Percentiles rank a stretch among this genome's conserved stretches.
Evolutionary conservation across 352 stramenopile species (phyloP).

Genomic region (Peronospora belbahrii): DNA sequence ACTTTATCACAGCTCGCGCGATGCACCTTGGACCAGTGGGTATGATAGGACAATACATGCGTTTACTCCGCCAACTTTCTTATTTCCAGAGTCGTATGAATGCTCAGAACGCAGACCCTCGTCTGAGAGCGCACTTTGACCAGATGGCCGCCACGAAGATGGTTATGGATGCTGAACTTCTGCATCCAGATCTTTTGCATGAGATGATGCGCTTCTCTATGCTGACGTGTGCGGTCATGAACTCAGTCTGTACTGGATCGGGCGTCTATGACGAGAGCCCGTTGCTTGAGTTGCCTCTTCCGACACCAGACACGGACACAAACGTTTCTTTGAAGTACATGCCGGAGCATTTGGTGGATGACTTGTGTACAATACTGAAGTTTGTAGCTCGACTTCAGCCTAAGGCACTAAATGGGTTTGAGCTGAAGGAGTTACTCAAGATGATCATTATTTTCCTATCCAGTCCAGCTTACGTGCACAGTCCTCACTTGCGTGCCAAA

Average conservation of each 20-base stretch:
- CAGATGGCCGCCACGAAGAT: conserved; percentile 64
- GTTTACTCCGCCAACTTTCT: conserved; percentile 85
- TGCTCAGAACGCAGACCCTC: conserved; percentile 48
- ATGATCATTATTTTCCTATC: conserved; percentile 90
- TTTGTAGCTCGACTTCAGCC: conserved; percentile 86
- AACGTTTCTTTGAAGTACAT: conserved; percentile 64
- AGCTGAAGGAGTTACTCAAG: conserved; percentile 84
- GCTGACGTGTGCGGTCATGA: conserved; percentile 57
- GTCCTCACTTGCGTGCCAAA: conserved; percentile 91
- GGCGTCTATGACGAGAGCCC: conserved; percentile 9
- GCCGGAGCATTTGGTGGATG: conserved; percentile 94
- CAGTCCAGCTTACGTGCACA: conserved; percentile 76
- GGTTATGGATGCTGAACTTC: conserved; percentile 66
- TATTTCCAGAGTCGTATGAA: conserved; percentile 85
- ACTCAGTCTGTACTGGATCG: conserved; percentile 36
- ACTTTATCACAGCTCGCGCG: conserved; percentile 90
- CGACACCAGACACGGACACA: conserved; percentile 19
- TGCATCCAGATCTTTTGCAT: conserved; percentile 73
- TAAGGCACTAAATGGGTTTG: conserved; percentile 75
- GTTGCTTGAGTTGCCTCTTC: conserved; percentile 32
- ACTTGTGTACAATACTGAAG: conserved; percentile 89
- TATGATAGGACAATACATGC: conserved; percentile 76
- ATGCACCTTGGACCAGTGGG: conserved; percentile 89
- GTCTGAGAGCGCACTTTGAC: conserved; percentile 70
- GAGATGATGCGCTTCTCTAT: conserved; percentile 69